These are phyloP conservation scores for Fusarium torreyae DNA, from an alignment of 2,329 filamentous ascomycete genomes.

Conservation along the genomic window DNA sequence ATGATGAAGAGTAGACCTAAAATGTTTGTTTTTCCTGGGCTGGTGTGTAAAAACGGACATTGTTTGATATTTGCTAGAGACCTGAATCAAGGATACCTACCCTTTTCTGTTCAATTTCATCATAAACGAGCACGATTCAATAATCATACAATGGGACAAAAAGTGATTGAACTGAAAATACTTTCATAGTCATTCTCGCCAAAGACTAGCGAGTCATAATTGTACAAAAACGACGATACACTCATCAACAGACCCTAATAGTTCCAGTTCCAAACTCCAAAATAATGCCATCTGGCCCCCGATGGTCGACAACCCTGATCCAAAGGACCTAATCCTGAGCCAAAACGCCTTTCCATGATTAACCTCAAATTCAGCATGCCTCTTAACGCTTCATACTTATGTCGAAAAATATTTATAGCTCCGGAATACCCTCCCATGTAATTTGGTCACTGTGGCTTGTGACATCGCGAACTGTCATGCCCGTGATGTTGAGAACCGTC, in stretches of 20 bases:
- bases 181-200: constrained; percentile 43
- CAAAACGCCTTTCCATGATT: constrained; percentile 47
- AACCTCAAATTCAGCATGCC: constrained; percentile 33
- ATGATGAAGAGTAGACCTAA: constrained; percentile 49
- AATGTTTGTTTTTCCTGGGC: constrained; percentile 34
- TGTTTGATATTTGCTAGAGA: constrained; percentile 43
- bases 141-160: neutral
- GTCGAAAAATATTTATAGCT: constrained; percentile 38
- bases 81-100: constrained; percentile 51
- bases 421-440: constrained; percentile 60
- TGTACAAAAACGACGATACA: constrained; percentile 42
- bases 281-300: constrained; percentile 45
- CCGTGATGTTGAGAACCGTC: constrained; percentile 71
- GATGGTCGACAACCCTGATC: constrained; percentile 35
- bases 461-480: constrained; percentile 61
- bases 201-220: constrained; percentile 41
- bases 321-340: constrained; percentile 38
- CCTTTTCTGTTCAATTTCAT: constrained; percentile 38
- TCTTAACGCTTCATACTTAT: constrained; percentile 27
- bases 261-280: constrained; percentile 46
- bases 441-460: constrained; percentile 57
- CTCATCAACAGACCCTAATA: constrained; percentile 27
- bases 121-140: neutral
- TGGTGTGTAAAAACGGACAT: constrained; percentile 43
- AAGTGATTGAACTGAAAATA: constrained; percentile 38